Conservation (phyloP, 331 rosid genomes). For the Acacia pycnantha region DNA sequence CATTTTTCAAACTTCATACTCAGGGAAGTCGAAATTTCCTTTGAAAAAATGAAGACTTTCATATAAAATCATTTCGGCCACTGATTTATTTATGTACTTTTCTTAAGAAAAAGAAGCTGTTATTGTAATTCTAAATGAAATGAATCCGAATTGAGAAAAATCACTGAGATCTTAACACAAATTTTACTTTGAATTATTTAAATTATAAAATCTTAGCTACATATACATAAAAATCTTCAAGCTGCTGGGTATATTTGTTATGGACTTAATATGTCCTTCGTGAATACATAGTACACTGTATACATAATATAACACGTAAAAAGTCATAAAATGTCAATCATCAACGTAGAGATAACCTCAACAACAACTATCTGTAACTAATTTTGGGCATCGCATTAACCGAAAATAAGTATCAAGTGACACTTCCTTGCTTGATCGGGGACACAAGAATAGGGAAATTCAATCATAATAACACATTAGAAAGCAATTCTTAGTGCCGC, state of each 20-base stretch:
- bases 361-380: not conserved
- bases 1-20: not conserved
- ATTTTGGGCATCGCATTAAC: not conserved
- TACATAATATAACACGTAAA: not conserved
- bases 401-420: not conserved
- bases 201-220: not conserved
- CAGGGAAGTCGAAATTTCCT: not conserved
- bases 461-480: not conserved
- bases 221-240: not conserved
- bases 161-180: not conserved
- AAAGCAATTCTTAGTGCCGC: not conserved
- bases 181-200: not conserved
- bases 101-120: not conserved
- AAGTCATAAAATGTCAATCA: not conserved
- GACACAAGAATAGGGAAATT: not conserved
- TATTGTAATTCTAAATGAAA: not conserved
- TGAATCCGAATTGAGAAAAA: not conserved
- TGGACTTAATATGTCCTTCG: not conserved
- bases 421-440: not conserved
- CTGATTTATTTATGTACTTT: not conserved
- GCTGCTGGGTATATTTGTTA: not conserved
- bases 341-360: not conserved
- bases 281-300: not conserved
- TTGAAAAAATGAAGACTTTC: not conserved
- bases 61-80: not conserved